Base-by-base conservation (phyloP, 805 yeast species). In the Wickerhamiella domercqiae region DNA sequence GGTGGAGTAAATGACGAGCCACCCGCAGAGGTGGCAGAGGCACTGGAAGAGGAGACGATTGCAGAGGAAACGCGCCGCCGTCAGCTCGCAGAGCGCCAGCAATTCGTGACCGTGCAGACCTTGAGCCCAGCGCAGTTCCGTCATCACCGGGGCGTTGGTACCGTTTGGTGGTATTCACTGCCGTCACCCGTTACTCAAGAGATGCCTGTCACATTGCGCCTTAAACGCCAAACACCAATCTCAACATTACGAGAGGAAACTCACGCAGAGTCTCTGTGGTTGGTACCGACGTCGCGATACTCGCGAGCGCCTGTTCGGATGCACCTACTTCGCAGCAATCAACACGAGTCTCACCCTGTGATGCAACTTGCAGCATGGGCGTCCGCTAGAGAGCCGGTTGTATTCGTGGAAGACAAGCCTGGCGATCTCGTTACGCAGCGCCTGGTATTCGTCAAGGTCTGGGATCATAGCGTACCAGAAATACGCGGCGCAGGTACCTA, bases 401-500 rank as follows among this genome's bases (percentile, higher is more conserved):
- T 50, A 2, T 47, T 49, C 34, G 38, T 37, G 3, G 49, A 39
- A n/a, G 40, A 42, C 2, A 37, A 28, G n/a, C 35, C 35, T 2
- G 43, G 41, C 5, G 40, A 44, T 22, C 36, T 33, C 3, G 38
- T 36, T 7, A 29, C 33, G 13, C 30, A 37, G n/a, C 5, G 15
- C 9, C 32, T 49, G 18, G 40, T 49, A 2, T 49, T 47, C 24
- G 25, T 46, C 25, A 49, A 49, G 36, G 39, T 36, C 35, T 47
- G 78, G 57, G 33, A 30, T 13, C 11, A 9, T 9, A 13, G 26
- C 50, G 66, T 47, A 57, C 0, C 78, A 73, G 51, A 53, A 4
- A 52, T 82, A n/a, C 56, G 53, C n/a, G 93, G 94, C 1, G 57
- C 78, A 15, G 69, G 80, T 0, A 79, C 80, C 48, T 53, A 65